Conservation (phyloP, 176 grass and related monocot species). For the Triticum dicoccoides region DNA sequence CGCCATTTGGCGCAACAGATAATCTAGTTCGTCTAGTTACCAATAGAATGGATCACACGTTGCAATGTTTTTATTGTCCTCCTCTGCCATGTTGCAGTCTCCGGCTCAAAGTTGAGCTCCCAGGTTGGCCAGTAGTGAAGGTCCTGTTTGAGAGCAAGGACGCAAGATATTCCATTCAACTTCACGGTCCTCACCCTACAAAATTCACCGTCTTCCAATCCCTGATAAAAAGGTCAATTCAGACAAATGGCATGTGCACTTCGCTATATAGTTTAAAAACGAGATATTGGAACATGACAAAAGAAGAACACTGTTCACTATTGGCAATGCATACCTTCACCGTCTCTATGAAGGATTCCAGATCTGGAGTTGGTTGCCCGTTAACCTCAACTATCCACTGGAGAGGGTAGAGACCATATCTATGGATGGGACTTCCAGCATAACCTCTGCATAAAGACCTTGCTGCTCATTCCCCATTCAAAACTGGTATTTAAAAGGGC, state of each 20-base stretch:
- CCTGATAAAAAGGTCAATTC: slow-evolving; percentile 36
- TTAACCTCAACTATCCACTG: slow-evolving; percentile 99
- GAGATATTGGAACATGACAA: neutral
- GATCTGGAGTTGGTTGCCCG: slow-evolving; percentile 73
- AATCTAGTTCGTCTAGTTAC: too few relatives aligned
- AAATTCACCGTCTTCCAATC: slow-evolving; percentile 84
- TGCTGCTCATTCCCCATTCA: slow-evolving; percentile 10
- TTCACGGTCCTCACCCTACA: slow-evolving; percentile 88
- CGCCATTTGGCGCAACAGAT: too few relatives aligned
- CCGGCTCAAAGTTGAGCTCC: slow-evolving; percentile 88
- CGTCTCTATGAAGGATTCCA: slow-evolving; percentile 80
- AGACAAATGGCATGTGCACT: too few relatives aligned
- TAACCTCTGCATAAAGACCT: slow-evolving; percentile 70
- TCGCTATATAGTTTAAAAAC: too few relatives aligned
- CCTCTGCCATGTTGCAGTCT: slow-evolving; percentile 72
- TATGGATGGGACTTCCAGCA: slow-evolving; percentile 91
- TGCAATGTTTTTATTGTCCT: slow-evolving; percentile 80
- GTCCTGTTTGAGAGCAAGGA: slow-evolving; percentile 90
- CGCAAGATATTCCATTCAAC: slow-evolving; percentile 88
- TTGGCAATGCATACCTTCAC: slow-evolving; percentile 56
- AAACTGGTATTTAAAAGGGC: too few relatives aligned
- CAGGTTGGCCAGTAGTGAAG: slow-evolving; percentile 99
- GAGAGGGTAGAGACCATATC: slow-evolving; percentile 94
- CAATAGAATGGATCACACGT: slow-evolving; percentile 30
- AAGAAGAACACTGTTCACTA: neutral